Conservation (phyloP, 176 grass and related monocot genomes). For the Aegilops umbellulata region DNA sequence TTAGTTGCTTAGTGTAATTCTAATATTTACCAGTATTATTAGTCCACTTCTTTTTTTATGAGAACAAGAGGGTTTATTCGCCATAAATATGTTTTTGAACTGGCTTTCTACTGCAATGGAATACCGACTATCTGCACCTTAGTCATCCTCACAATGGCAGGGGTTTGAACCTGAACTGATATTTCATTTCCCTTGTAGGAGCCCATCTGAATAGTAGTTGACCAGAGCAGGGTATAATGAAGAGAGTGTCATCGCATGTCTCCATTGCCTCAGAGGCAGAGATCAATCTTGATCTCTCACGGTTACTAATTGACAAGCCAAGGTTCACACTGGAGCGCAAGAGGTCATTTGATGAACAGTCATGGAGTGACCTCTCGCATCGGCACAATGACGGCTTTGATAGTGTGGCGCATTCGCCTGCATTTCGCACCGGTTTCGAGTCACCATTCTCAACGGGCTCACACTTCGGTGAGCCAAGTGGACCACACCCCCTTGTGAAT, state of each 20-base stretch:
- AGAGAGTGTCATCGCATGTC: conserved; percentile 52
- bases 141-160: neutral
- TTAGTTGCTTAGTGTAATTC: neutral
- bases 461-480: conserved; percentile 33
- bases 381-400: conserved; percentile 52
- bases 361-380: conserved; percentile 67
- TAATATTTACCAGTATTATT: neutral
- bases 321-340: conserved; percentile 62
- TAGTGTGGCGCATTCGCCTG: conserved; percentile 53
- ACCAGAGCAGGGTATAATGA: conserved; percentile 18
- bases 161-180: neutral
- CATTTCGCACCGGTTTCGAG: conserved; percentile 38
- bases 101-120: neutral
- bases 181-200: neutral
- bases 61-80: neutral
- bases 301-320: conserved; percentile 52
- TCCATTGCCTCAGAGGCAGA: conserved; percentile 69
- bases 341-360: conserved; percentile 80
- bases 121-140: neutral
- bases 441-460: conserved; percentile 53
- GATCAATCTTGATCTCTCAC: conserved; percentile 63
- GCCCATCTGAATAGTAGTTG: neutral
- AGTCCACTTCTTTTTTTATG: neutral
- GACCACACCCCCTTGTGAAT: conserved; percentile 56
- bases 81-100: neutral